Evolutionary conservation across 2,329 filamentous ascomycete species (phyloP), one percentile per base, ranked within the genome.

Genomic region (Cadophora sp.): DNA sequence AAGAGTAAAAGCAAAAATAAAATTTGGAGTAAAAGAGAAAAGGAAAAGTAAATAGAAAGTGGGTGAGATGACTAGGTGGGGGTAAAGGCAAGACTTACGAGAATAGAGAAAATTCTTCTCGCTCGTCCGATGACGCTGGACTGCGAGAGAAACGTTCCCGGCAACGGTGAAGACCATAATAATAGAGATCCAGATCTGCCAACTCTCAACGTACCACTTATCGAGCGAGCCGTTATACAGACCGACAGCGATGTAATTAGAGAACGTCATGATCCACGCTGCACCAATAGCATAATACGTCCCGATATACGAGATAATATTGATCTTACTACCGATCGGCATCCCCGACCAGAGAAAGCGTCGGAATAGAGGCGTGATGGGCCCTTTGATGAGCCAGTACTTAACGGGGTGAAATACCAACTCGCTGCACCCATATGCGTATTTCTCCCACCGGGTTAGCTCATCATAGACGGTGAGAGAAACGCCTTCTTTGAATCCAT

Each of bases 381-480:
- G 92, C 0, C 92, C 92, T 16, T 84, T 86, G 76, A 84, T 88
- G 47, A 87, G 77, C 92, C 92, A 95, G 72, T 88, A 88, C 68
- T 86, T 85, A 68, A 94, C 82, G 3, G 92, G 92, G 75, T 94
- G 86, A 81, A 96, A 94, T 64, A 95, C 83, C 63, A 95, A 82
- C 80, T 94, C 92, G 77, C 91, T 92, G 80, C 92, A 94, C 36
- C 92, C 91, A 73, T 93, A 94, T 2, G 92, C 92, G 76, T 93
- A 94, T 79, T 95, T 95, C 76, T 95, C 92, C 92, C 92, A 95
- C 63, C 92, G 89, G 1, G 91, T 89, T 65, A 95, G 83, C 79
- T 95, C 92, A 78, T 94, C 92, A 76, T 95, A 94, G 13, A 95
- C 91, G 0, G 92, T 95, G 64, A 95, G 82, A 0, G 91, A 94